Percentiles rank a stretch among this genome's conserved stretches.
Conservation (phyloP, 306 rosid species). For the Dalbergia oliveri region DNA sequence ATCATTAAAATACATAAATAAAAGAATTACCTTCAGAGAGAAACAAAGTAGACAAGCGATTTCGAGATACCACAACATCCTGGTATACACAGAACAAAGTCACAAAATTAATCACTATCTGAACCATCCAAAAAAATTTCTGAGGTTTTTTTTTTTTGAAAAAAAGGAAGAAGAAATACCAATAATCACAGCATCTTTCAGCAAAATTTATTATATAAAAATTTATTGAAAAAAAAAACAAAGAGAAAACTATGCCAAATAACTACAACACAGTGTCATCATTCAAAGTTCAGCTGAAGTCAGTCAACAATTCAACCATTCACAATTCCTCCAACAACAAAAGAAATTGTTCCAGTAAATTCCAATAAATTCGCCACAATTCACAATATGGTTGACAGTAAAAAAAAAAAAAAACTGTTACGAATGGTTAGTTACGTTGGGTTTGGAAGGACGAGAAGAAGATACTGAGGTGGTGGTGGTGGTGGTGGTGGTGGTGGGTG, state of each 20-base stretch:
- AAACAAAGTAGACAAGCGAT: constrained; percentile 71
- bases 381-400: not conserved
- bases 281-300: constrained; percentile 11
- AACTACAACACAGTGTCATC: not conserved
- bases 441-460: constrained; percentile 49
- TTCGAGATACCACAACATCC: constrained; percentile 69
- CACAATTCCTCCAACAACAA: not conserved
- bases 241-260: not conserved
- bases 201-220: not conserved
- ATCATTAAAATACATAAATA: not conserved
- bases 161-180: too few relatives aligned
- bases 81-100: constrained; percentile 44
- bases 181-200: too few relatives aligned
- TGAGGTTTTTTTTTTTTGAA: too few relatives aligned
- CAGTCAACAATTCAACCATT: not conserved
- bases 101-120: not conserved
- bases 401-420: not conserved
- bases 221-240: not conserved
- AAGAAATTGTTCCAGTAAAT: not conserved
- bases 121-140: not conserved
- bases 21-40: constrained; percentile 63
- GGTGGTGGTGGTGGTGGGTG: constrained; percentile 48
- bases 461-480: constrained; percentile 49
- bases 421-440: constrained; percentile 29
- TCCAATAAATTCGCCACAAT: not conserved